phyloP scores from a whole-genome alignment of 2,329 filamentous ascomycete species.

The Blastomyces percursus region DNA sequence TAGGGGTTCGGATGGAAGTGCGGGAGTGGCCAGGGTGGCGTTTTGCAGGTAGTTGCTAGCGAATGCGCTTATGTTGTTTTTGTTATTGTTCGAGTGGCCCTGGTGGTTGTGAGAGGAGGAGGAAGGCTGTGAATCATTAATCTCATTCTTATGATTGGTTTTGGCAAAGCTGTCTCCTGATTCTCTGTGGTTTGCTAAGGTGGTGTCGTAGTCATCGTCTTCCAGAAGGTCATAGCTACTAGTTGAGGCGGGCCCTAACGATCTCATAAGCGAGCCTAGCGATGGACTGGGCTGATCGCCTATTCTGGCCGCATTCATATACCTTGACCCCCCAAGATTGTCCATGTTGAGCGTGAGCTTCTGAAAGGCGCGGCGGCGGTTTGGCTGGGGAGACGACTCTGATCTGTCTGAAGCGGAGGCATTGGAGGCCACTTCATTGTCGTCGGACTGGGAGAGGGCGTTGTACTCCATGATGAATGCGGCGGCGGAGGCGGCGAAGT shows the following conservation, averaged over 20 bases:
- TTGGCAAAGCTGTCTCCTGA: conserved; percentile 4
- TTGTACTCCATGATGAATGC: conserved; percentile 32
- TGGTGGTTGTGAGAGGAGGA: background rate
- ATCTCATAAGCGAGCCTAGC: conserved; percentile 12
- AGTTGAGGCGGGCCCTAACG: conserved; percentile 9
- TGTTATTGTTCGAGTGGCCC: background rate
- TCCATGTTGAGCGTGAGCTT: conserved; percentile 24
- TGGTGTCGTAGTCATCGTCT: conserved; percentile 32
- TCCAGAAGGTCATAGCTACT: conserved; percentile 38
- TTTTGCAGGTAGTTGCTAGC: background rate
- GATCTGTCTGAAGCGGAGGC: conserved; percentile 27
- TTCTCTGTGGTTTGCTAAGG: conserved; percentile 21
- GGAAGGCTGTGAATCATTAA: background rate
- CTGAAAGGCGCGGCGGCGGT: conserved; percentile 18
- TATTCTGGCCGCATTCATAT: conserved; percentile 22
- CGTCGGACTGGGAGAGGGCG: conserved; percentile 32
- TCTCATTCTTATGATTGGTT: background rate
- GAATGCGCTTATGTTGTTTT: background rate
- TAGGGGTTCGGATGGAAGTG: conserved; percentile 22
- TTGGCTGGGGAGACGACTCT: conserved; percentile 22
- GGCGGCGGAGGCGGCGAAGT: background rate
- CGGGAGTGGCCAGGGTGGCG: conserved; percentile 8
- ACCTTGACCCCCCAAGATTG: conserved; percentile 22
- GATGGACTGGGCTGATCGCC: conserved; percentile 18
- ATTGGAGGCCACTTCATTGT: conserved; percentile 30